A percentile compares a stretch with the other conserved stretches of the same genome.
These are phyloP conservation scores for Rutstroemia sp. DNA, from an alignment of 2,329 filamentous ascomycete genomes.

Conservation along the genomic window DNA sequence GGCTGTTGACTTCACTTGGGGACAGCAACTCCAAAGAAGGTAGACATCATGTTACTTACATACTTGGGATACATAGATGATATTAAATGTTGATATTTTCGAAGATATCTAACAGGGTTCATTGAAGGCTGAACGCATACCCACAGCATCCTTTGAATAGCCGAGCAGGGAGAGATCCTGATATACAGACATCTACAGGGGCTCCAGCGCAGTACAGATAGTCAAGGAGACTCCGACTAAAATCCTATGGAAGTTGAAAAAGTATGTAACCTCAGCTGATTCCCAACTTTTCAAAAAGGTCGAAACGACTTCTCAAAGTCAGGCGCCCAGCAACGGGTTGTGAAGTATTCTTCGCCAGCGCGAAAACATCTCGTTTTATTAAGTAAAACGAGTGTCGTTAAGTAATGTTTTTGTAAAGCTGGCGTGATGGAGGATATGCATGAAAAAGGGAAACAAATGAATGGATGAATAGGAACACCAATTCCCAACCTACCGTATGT, in stretches of 20 bases:
- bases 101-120: too few relatives aligned
- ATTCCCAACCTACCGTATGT: too few relatives aligned
- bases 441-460: neutral
- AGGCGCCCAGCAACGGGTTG: constrained; percentile 65
- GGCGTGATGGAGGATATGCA: constrained; percentile 5
- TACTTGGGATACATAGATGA: too few relatives aligned
- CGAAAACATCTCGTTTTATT: constrained; percentile 53
- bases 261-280: constrained; percentile 63
- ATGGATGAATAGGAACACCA: too few relatives aligned
- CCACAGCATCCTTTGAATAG: too few relatives aligned
- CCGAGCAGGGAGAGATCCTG: neutral
- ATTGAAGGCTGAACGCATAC: too few relatives aligned
- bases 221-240: neutral
- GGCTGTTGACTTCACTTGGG: too few relatives aligned
- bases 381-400: constrained; percentile 11
- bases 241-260: neutral
- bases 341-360: constrained; percentile 57
- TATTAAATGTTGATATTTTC: too few relatives aligned
- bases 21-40: too few relatives aligned
- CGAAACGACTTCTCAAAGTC: constrained; percentile 57
- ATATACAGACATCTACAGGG: neutral
- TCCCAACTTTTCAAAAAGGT: constrained; percentile 58
- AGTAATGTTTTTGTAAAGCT: constrained; percentile 15
- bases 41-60: too few relatives aligned
- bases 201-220: neutral